Evolutionary conservation across 352 stramenopile species (phyloP).

Genomic region (Globisporangium okanoganense): DNA sequence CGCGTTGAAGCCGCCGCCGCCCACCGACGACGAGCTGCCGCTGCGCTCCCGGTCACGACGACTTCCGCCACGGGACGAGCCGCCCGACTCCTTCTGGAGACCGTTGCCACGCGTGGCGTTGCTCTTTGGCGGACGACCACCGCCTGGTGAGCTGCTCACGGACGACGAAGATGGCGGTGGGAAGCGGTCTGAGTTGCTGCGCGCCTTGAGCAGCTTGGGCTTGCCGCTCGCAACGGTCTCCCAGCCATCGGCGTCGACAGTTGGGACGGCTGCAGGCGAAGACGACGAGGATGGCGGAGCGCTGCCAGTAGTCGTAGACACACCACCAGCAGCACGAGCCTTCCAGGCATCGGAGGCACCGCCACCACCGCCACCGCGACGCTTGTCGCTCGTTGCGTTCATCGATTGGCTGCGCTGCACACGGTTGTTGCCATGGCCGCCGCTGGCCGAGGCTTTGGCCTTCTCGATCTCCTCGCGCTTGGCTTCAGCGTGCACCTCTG

Average conservation of each 20-base stretch:
- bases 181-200: conserved; percentile 58
- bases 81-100: conserved; percentile 22
- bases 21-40: conserved; percentile 42
- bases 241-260: conserved; percentile 63
- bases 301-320: background rate
- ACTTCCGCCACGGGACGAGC: conserved; percentile 9
- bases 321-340: conserved; percentile 27
- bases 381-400: conserved; percentile 41
- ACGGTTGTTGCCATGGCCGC: conserved; percentile 24
- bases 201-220: conserved; percentile 60
- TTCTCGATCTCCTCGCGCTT: conserved; percentile 72
- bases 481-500: conserved; percentile 70
- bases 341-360: conserved; percentile 62
- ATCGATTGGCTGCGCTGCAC: conserved; percentile 67
- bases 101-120: conserved; percentile 18
- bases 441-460: conserved; percentile 38
- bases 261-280: conserved; percentile 11
- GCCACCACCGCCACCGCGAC: conserved; percentile 28
- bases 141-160: conserved; percentile 16
- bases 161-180: conserved; percentile 8
- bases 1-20: conserved; percentile 10
- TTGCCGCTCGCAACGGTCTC: conserved; percentile 55
- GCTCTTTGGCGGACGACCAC: conserved; percentile 30
- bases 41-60: conserved; percentile 51
- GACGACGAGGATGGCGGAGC: conserved; percentile 10